phyloP scores from a whole-genome alignment of 257 asterid species.

The Prunella vulgaris region DNA sequence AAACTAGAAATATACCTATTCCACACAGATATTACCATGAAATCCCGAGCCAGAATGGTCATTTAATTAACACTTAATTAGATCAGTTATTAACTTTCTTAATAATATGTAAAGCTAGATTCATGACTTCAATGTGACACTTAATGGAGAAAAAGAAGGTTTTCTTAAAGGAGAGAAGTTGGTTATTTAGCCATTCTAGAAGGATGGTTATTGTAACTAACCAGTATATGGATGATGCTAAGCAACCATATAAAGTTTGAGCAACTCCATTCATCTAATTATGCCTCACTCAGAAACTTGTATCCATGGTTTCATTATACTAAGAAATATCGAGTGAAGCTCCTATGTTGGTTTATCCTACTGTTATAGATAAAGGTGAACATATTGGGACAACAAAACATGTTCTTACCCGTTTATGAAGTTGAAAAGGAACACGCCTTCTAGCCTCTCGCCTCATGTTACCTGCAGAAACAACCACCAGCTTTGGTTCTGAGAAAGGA shows the following conservation, averaged over 20 bases:
- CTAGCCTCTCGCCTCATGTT: slow-evolving; percentile 52
- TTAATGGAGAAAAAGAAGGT: background rate
- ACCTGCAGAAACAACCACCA: slow-evolving; percentile 48
- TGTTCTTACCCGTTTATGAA: slow-evolving; percentile 58
- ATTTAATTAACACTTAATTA: too few species aligned
- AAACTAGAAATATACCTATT: too few species aligned
- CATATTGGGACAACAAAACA: slow-evolving; percentile 8
- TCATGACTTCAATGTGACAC: background rate
- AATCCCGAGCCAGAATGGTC: too few species aligned
- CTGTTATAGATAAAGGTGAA: background rate
- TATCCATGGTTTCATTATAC: background rate
- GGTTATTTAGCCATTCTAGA: background rate
- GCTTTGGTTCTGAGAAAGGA: slow-evolving; percentile 49
- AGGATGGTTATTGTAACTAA: background rate
- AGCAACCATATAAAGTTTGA: background rate
- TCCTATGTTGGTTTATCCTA: background rate
- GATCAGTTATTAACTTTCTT: too few species aligned
- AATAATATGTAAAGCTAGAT: too few species aligned
- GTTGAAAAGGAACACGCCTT: slow-evolving; percentile 56
- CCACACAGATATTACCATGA: too few species aligned
- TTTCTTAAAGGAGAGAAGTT: background rate
- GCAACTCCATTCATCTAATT: background rate
- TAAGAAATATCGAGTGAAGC: background rate
- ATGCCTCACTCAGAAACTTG: background rate
- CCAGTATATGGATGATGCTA: background rate